Evolutionary conservation across 1,139 yeast genomes (phyloP), one percentile per base, ranked within the genome.

Genomic region (Kodamaea anthophila): DNA sequence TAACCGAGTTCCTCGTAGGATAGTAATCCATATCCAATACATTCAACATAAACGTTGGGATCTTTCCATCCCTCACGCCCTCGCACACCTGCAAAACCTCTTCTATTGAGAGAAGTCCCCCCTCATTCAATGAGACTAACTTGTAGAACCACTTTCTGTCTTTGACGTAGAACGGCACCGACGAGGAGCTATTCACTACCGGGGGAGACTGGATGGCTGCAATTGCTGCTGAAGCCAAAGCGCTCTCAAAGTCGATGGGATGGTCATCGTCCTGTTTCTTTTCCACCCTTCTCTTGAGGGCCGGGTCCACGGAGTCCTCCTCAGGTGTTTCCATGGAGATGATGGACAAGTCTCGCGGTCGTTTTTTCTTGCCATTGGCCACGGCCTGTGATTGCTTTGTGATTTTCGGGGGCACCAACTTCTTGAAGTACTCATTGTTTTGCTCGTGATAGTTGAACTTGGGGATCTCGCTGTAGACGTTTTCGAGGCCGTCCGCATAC

Each of bases 121-220:
- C 40, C 20, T 59, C 64, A 36, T 55, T 54, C 23, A 61, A 43
- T 4, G 47, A 41, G 13, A 62, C 48, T 28, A 60, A 48, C 32
- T 53, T 58, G 34, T 53, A 59, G 39, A 61, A 60, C 67, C 69
- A 62, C 30, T 58, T 55, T n/a, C 66, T 46, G 33, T 62, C 68
- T 30, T 59, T 60, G 15, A 59, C 53, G 36, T 62, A 62, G 23
- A 47, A 47, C 4, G 61, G 60, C 9, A 47, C 41, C 4, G 48
- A 36, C 11, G 48, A 50, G 12, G 48, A 44, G 3, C 50, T 53
- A 24, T 44, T 49, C 5, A 47, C 42, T 3, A 55, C 59, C 2
- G 53, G 41, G 1, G 63, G 61, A 1, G 61, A 47, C 28, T 55
- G 52, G n/a, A 57, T 54, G 1, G 64, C 65, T 2, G 61, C 58